Conservation (phyloP, 2,329 filamentous ascomycete genomes). For the Paracoccidioides brasiliensis region DNA sequence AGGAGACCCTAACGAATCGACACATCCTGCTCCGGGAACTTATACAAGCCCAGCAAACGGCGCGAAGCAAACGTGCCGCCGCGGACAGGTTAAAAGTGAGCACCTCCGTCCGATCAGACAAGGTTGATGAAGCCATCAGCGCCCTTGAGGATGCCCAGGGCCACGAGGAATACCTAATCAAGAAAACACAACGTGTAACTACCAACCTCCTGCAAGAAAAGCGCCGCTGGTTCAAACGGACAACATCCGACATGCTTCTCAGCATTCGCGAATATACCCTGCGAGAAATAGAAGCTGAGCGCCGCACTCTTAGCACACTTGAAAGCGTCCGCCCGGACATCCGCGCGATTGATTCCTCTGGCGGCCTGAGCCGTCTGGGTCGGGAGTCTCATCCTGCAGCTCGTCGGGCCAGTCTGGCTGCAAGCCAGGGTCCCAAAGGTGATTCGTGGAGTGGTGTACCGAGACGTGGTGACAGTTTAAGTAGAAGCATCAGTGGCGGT, state of each 20-base stretch:
- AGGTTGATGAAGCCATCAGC: constrained; percentile 93
- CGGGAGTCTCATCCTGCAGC: constrained; percentile 69
- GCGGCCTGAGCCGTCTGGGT: constrained; percentile 78
- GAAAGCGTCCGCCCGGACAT: constrained; percentile 90
- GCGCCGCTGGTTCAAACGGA: constrained; percentile 79
- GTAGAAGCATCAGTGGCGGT: constrained; percentile 62
- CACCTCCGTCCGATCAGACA: constrained; percentile 78
- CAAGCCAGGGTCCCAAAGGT: constrained; percentile 91
- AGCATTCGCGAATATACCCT: constrained; percentile 86
- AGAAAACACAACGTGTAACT: constrained; percentile 82
- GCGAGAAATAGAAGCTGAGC: constrained; percentile 89
- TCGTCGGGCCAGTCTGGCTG: constrained; percentile 63
- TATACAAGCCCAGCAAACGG: constrained; percentile 74
- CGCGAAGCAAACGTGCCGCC: constrained; percentile 68
- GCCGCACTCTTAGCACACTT: constrained; percentile 79
- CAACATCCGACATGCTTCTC: constrained; percentile 66
- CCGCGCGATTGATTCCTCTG: constrained; percentile 78
- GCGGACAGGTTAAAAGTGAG: constrained; percentile 80
- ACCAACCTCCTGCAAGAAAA: constrained; percentile 79
- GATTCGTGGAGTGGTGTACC: constrained; percentile 96
- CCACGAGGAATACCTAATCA: constrained; percentile 65
- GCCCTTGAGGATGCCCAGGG: constrained; percentile 76
- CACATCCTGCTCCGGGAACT: constrained; percentile 93
- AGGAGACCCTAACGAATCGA: constrained; percentile 93
- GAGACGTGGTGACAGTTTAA: constrained; percentile 63